These are phyloP conservation scores for Backusella liffmaniae DNA, from an alignment of 192 early-diverging fungal species.

Conservation along the genomic window DNA sequence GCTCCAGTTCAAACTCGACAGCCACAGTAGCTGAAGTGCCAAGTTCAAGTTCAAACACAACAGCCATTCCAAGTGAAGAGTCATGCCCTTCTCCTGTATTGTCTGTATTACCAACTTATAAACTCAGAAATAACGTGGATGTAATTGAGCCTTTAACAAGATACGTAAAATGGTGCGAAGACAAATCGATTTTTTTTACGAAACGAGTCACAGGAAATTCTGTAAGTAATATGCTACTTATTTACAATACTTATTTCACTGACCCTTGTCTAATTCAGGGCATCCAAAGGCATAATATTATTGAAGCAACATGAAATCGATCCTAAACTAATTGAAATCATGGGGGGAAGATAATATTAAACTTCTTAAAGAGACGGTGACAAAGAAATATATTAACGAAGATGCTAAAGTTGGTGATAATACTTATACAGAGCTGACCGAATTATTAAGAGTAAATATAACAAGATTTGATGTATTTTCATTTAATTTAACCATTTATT, in stretches of 20 bases:
- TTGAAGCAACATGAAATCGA: not conserved
- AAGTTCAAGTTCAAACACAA: not conserved
- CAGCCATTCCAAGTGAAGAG: not conserved
- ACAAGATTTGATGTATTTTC: not conserved
- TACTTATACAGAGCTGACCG: not conserved
- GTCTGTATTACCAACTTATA: not conserved
- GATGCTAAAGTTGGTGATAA: not conserved
- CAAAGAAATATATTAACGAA: not conserved
- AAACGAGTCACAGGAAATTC: not conserved
- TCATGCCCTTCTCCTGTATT: too few relatives aligned
- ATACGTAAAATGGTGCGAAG: not conserved
- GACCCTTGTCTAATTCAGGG: not conserved
- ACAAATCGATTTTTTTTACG: not conserved
- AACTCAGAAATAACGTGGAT: not conserved
- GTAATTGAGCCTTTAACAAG: not conserved
- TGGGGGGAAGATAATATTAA: not conserved
- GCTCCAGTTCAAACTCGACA: not conserved
- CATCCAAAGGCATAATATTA: not conserved
- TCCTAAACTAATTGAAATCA: not conserved
- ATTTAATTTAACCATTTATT: not conserved
- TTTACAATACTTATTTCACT: not conserved
- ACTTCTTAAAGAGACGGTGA: not conserved
- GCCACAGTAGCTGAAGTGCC: not conserved
- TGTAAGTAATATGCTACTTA: not conserved
- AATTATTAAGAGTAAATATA: not conserved